phyloP scores from a whole-genome alignment of 2,329 filamentous ascomycete species.

The Pyrenophora teres region DNA sequence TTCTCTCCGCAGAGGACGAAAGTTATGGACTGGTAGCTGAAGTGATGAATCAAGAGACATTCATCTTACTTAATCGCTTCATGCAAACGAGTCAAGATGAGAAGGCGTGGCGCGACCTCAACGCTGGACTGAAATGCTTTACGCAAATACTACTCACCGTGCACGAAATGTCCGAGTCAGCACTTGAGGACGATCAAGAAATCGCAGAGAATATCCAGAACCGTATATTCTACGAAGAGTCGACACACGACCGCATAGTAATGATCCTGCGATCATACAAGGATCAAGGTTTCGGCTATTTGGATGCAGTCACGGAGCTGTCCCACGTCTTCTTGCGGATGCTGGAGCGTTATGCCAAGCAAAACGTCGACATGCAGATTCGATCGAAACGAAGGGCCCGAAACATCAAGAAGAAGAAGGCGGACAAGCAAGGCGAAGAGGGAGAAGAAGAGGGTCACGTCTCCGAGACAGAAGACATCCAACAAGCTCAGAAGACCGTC shows the following conservation, averaged over 20 bases:
- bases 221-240: slow-evolving; percentile 97
- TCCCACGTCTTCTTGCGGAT: slow-evolving; percentile 90
- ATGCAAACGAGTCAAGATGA: slow-evolving; percentile 80
- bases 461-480: slow-evolving; percentile 68
- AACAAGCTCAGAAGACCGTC: slow-evolving; percentile 69
- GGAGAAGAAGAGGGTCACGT: slow-evolving; percentile 62
- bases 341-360: slow-evolving; percentile 89
- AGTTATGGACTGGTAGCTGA: slow-evolving; percentile 86
- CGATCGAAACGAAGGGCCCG: slow-evolving; percentile 76
- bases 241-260: slow-evolving; percentile 85
- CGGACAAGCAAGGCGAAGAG: slow-evolving; percentile 54
- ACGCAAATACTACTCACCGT: slow-evolving; percentile 92
- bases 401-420: slow-evolving; percentile 69
- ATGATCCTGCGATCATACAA: slow-evolving; percentile 85
- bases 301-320: slow-evolving; percentile 90
- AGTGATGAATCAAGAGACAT: slow-evolving; percentile 93
- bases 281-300: slow-evolving; percentile 89
- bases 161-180: slow-evolving; percentile 85
- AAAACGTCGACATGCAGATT: slow-evolving; percentile 92
- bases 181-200: slow-evolving; percentile 90
- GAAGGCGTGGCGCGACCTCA: slow-evolving; percentile 85
- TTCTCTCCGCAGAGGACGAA: slow-evolving; percentile 60
- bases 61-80: slow-evolving; percentile 81
- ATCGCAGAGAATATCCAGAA: slow-evolving; percentile 97
- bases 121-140: slow-evolving; percentile 89